Conservation (phyloP, 176 grass and related monocot species). For the Pontederia crassipes region DNA sequence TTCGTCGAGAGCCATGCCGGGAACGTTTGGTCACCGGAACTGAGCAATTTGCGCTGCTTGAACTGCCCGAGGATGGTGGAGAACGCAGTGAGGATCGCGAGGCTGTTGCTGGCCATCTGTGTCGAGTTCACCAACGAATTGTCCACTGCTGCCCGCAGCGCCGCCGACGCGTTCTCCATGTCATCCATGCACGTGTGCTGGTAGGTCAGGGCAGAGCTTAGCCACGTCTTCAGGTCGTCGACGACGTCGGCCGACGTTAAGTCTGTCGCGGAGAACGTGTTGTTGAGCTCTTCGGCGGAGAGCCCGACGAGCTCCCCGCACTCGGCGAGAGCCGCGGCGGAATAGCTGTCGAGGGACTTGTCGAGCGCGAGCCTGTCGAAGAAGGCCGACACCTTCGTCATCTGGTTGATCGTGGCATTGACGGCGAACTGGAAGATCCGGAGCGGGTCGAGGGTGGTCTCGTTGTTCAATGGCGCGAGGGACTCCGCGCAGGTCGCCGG, state of each 20-base stretch:
- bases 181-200: not conserved
- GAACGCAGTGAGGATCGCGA: not conserved
- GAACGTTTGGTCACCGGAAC: not conserved
- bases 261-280: not conserved
- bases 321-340: not conserved
- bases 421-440: conserved; percentile 18
- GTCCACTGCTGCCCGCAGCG: not conserved
- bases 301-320: not conserved
- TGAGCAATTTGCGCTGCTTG: not conserved
- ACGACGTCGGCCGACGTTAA: not conserved
- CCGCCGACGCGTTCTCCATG: not conserved
- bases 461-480: conserved; percentile 21
- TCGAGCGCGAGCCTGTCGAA: not conserved
- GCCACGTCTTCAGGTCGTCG: not conserved
- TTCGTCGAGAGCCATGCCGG: not conserved
- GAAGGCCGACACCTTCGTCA: not conserved
- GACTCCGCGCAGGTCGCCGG: conserved; percentile 57
- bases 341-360: not conserved
- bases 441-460: conserved; percentile 1
- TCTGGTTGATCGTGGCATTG: not conserved
- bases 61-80: not conserved
- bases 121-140: not conserved
- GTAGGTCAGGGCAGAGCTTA: not conserved
- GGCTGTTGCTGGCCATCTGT: not conserved
- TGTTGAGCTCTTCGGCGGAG: not conserved